Evolutionary conservation across 2,329 filamentous ascomycete species (phyloP).

Genomic region (Sarocladium kiliense): DNA sequence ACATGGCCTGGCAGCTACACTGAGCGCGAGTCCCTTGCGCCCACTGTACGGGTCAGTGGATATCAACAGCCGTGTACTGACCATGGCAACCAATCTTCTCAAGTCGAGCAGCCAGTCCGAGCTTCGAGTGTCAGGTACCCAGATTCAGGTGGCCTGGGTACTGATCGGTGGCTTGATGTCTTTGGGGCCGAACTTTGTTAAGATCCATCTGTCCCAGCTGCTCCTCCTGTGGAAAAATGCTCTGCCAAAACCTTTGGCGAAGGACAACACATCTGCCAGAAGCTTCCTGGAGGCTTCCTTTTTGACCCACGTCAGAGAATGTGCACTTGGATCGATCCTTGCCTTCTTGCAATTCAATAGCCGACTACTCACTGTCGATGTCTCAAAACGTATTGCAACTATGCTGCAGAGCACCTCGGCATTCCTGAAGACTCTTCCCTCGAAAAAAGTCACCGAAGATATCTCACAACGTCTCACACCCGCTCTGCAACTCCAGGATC

Average conservation of each 20-base stretch:
- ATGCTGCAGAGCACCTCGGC: constrained; percentile 94
- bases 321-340: constrained; percentile 83
- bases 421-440: constrained; percentile 80
- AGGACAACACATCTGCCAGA: constrained; percentile 80
- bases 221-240: constrained; percentile 97
- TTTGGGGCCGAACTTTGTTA: constrained; percentile 94
- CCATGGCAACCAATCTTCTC: constrained; percentile 84
- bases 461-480: constrained; percentile 77
- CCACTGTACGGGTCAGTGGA: constrained; percentile 94
- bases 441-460: constrained; percentile 82
- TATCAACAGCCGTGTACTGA: constrained; percentile 85
- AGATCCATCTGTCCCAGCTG: constrained; percentile 92
- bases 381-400: constrained; percentile 83
- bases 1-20: constrained; percentile 81
- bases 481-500: constrained; percentile 80
- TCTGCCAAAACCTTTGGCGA: constrained; percentile 86
- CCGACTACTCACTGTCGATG: constrained; percentile 84
- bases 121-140: constrained; percentile 82
- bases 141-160: constrained; percentile 97
- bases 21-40: constrained; percentile 83
- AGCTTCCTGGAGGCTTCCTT: constrained; percentile 88
- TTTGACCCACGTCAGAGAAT: constrained; percentile 89
- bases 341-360: constrained; percentile 93
- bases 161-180: constrained; percentile 96
- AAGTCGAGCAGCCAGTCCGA: constrained; percentile 92